These are phyloP conservation scores for Dichotomopilus funicola DNA, from an alignment of 2,329 filamentous ascomycete species.

Conservation along the genomic window DNA sequence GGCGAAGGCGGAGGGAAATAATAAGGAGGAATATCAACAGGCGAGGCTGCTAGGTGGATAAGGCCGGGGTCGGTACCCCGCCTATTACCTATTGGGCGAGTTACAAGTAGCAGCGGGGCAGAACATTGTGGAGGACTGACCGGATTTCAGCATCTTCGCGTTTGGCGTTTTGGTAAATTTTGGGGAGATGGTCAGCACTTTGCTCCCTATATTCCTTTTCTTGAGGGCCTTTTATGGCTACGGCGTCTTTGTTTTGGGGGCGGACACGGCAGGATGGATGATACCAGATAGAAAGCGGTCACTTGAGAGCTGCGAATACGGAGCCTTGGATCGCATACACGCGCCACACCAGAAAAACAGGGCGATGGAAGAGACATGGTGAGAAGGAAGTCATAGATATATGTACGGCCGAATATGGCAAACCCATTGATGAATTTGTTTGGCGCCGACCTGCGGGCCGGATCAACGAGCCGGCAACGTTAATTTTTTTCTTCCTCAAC, in stretches of 20 bases:
- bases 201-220: constrained; percentile 5
- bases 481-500: background rate
- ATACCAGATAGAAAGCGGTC: constrained; percentile 19
- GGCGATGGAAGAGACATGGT: constrained; percentile 2
- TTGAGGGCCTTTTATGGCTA: constrained; percentile 12
- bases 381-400: background rate
- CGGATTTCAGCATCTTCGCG: constrained; percentile 13
- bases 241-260: constrained; percentile 19
- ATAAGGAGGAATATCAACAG: background rate
- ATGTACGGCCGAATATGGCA: background rate
- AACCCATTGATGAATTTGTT: background rate
- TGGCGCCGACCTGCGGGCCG: too few relatives aligned
- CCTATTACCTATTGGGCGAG: background rate
- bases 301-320: constrained; percentile 2
- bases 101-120: too few relatives aligned
- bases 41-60: background rate
- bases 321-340: constrained; percentile 7
- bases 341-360: background rate
- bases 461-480: too few relatives aligned
- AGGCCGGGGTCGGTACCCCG: background rate
- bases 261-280: constrained; percentile 3
- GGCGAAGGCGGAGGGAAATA: too few relatives aligned
- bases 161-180: constrained; percentile 17
- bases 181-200: constrained; percentile 10
- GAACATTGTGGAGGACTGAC: too few relatives aligned